Evolutionary conservation across 495 filamentous ascomycete genomes (phyloP).

Genomic region (Cladorrhinum samala): DNA sequence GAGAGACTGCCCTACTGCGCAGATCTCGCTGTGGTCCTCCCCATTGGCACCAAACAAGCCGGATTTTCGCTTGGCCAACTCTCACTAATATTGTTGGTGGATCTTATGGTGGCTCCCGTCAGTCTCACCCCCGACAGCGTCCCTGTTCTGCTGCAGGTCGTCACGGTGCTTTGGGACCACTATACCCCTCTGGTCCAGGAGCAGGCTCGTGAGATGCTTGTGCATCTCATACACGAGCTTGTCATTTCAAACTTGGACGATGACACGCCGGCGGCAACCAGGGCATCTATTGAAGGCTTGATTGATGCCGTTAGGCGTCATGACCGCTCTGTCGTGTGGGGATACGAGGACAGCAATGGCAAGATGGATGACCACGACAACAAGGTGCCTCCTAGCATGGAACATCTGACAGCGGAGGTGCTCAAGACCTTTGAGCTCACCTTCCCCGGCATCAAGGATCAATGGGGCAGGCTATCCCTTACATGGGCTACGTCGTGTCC

Average conservation of each 20-base stretch:
- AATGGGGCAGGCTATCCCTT: constrained; percentile 83
- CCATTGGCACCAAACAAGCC: constrained; percentile 82
- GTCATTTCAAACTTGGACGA: constrained; percentile 88
- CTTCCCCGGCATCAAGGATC: constrained; percentile 80
- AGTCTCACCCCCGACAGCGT: constrained; percentile 70
- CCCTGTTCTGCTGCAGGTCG: constrained; percentile 79
- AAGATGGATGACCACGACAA: constrained; percentile 65
- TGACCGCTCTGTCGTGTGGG: constrained; percentile 80
- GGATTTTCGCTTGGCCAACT: constrained; percentile 90
- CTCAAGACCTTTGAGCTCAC: constrained; percentile 77
- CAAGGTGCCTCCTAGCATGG: constrained; percentile 84
- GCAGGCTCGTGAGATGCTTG: constrained; percentile 93
- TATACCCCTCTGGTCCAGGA: constrained; percentile 94
- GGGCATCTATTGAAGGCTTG: constrained; percentile 73
- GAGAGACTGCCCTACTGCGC: constrained; percentile 79
- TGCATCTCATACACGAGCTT: constrained; percentile 94
- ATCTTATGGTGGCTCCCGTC: constrained; percentile 90
- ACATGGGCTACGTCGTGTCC: constrained; percentile 96
- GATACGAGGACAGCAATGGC: constrained; percentile 85
- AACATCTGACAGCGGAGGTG: constrained; percentile 69
- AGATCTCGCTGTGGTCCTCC: constrained; percentile 71
- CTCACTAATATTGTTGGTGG: constrained; percentile 87
- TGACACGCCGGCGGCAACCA: constrained; percentile 55
- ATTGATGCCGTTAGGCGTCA: constrained; percentile 86
- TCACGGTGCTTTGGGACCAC: constrained; percentile 93